Conservation (phyloP, 2,329 filamentous ascomycete genomes). For the Ceratocystis variospora region DNA sequence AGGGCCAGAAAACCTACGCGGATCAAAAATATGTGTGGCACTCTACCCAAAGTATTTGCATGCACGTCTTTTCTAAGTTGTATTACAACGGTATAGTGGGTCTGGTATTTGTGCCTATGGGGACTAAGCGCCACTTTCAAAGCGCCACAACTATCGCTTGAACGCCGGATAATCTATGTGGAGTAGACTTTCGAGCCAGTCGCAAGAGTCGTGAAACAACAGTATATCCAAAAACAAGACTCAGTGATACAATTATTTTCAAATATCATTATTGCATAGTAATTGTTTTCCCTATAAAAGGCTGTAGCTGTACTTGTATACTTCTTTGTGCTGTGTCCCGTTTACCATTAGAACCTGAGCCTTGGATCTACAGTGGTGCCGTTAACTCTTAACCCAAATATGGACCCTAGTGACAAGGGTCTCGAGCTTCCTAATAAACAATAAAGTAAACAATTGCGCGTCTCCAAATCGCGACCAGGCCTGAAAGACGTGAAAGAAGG, state of each 20-base stretch:
- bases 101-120: not conserved
- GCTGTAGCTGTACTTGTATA: too few species aligned
- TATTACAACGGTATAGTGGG: conserved; percentile 6
- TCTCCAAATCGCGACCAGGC: conserved; percentile 13
- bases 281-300: too few species aligned
- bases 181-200: too few species aligned
- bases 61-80: not conserved
- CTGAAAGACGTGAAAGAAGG: not conserved
- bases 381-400: not conserved
- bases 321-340: too few species aligned
- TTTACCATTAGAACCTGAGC: not conserved
- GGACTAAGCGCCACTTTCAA: not conserved
- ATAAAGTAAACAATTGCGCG: conserved; percentile 17
- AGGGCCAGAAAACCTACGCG: conserved; percentile 18
- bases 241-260: too few species aligned
- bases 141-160: not conserved
- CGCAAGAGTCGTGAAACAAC: too few species aligned
- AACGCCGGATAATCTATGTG: not conserved
- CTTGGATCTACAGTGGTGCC: not conserved
- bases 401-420: not conserved
- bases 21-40: conserved; percentile 16
- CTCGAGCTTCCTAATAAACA: conserved; percentile 6
- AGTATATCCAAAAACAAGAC: too few species aligned
- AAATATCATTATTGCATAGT: too few species aligned
- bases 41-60: not conserved